Evolutionary conservation across 1,284 basidiomycete species (phyloP).

Genomic region (Puccinia triticina): DNA sequence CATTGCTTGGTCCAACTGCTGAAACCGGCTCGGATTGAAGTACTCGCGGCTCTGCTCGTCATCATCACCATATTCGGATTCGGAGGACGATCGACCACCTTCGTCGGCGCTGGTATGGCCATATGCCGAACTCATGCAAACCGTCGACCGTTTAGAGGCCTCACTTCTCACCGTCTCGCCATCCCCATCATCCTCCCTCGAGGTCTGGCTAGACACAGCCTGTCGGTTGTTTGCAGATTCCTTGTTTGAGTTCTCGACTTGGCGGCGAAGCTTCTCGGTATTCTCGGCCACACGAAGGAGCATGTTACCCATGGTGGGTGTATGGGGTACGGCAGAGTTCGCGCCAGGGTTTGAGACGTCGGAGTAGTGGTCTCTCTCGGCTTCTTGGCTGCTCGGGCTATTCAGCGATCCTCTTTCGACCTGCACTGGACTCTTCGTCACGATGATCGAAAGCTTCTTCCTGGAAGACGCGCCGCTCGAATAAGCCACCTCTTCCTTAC

Average conservation of each 20-base stretch:
- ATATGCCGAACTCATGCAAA: constrained; percentile 1
- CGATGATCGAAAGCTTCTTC: constrained; percentile 26
- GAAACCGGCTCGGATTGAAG: background rate
- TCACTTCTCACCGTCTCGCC: background rate
- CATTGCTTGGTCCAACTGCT: background rate
- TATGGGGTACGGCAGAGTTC: constrained; percentile 5
- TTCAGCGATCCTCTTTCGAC: background rate
- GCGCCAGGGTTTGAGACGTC: background rate
- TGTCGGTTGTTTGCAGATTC: background rate
- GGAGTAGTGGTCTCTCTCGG: background rate
- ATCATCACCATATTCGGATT: background rate
- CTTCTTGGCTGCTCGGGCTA: constrained; percentile 1
- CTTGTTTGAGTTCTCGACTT: background rate
- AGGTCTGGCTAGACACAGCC: background rate
- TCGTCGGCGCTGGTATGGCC: background rate
- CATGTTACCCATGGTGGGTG: constrained; percentile 27
- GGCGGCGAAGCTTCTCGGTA: background rate
- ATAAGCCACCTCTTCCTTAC: background rate
- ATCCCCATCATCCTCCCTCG: background rate
- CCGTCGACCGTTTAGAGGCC: background rate
- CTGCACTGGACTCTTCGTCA: background rate
- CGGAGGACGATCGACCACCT: constrained; percentile 6
- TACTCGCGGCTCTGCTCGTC: constrained; percentile 6
- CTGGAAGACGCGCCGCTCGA: background rate
- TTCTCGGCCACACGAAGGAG: constrained; percentile 13